Evolutionary conservation across 1,139 yeast genomes (phyloP).

Genomic region (Diutina pseudorugosa): DNA sequence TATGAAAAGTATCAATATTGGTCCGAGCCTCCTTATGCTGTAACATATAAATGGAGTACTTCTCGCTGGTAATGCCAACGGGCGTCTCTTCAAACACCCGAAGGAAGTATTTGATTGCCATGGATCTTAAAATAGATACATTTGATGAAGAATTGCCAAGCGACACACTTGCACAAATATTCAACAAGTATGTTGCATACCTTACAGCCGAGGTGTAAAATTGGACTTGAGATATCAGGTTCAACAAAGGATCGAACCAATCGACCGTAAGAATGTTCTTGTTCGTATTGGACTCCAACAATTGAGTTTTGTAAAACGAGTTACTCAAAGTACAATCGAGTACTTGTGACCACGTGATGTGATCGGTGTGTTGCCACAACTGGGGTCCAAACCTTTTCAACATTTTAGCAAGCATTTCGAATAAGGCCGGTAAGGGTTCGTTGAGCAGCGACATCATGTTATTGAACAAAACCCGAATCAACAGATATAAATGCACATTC

Average conservation of each 20-base stretch:
- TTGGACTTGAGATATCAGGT: not conserved
- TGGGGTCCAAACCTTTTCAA: conserved; percentile 23
- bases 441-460: conserved; percentile 38
- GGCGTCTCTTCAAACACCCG: not conserved
- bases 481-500: conserved; percentile 29
- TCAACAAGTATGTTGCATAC: not conserved
- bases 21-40: not conserved
- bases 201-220: conserved; percentile 25
- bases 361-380: conserved; percentile 43
- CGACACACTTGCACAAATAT: not conserved
- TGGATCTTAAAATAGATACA: not conserved
- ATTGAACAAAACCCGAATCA: conserved; percentile 34
- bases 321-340: conserved; percentile 37
- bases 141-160: not conserved
- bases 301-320: conserved; percentile 5
- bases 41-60: not conserved
- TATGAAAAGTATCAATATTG: not conserved
- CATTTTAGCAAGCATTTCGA: conserved; percentile 33
- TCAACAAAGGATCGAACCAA: not conserved
- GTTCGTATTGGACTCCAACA: conserved; percentile 7
- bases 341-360: conserved; percentile 31
- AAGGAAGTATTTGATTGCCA: not conserved
- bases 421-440: conserved; percentile 41
- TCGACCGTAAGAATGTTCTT: conserved; percentile 6
- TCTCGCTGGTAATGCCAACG: not conserved